Evolutionary conservation across 2,329 filamentous ascomycete species (phyloP).

Genomic region (Aulographum hederae): DNA sequence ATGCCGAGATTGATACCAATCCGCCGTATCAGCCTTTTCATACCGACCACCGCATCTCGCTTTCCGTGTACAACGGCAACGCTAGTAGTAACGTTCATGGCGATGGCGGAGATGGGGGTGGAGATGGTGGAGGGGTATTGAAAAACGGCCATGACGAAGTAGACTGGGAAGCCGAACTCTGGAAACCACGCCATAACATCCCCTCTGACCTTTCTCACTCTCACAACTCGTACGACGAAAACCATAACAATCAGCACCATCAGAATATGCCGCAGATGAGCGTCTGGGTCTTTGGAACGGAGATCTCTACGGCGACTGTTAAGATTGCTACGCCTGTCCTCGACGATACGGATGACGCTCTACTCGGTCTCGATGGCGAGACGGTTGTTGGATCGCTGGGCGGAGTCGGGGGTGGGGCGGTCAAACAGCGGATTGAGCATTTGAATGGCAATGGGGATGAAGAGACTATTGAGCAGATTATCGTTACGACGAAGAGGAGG

Average conservation of each 20-base stretch:
- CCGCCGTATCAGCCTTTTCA: slow-evolving; percentile 94
- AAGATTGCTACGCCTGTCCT: slow-evolving; percentile 18
- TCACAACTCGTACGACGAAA: slow-evolving; percentile 6
- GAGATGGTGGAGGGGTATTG: too few relatives aligned
- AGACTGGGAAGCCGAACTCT: too few relatives aligned
- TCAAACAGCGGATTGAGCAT: slow-evolving; percentile 29
- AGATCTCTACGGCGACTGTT: slow-evolving; percentile 27
- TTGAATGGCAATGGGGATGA: slow-evolving; percentile 28
- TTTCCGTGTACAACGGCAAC: slow-evolving; percentile 43
- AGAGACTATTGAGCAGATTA: slow-evolving; percentile 54
- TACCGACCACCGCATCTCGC: slow-evolving; percentile 66
- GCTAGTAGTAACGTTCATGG: not conserved
- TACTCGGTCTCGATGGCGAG: slow-evolving; percentile 6
- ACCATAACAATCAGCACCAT: slow-evolving; percentile 12
- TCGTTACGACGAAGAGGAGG: too few relatives aligned
- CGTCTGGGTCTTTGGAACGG: slow-evolving; percentile 36
- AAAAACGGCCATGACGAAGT: too few relatives aligned
- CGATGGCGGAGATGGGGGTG: too few relatives aligned
- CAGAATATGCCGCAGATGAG: slow-evolving; percentile 15
- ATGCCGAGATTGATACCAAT: slow-evolving; percentile 91
- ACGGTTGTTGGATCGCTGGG: not conserved
- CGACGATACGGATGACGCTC: too few relatives aligned
- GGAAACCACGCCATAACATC: too few relatives aligned
- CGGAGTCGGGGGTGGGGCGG: slow-evolving; percentile 9
- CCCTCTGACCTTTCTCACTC: slow-evolving; percentile 16